These are phyloP conservation scores for Dendrobium chrysotoxum DNA, from an alignment of 106 monocot genomes.

Conservation along the genomic window DNA sequence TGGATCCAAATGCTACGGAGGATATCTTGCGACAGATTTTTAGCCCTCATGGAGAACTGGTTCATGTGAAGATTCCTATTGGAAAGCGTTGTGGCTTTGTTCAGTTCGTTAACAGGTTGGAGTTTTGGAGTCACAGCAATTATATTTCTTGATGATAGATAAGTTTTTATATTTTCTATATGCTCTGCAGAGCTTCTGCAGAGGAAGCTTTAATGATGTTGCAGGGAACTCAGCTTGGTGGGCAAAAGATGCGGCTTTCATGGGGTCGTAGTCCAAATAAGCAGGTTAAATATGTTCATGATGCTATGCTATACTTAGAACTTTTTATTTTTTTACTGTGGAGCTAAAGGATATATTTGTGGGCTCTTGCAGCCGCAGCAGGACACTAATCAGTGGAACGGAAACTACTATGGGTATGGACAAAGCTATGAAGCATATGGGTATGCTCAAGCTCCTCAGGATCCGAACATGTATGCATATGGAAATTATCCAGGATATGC, in stretches of 20 bases:
- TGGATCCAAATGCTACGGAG: slow-evolving; percentile 36
- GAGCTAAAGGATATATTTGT: not conserved
- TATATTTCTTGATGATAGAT: not conserved
- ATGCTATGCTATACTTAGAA: not conserved
- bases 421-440: slow-evolving; percentile 57
- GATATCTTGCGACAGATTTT: slow-evolving; percentile 38
- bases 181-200: slow-evolving; percentile 43
- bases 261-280: slow-evolving; percentile 82
- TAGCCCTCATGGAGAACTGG: slow-evolving; percentile 37
- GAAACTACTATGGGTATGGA: slow-evolving; percentile 46
- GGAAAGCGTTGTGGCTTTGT: slow-evolving; percentile 57
- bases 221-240: slow-evolving; percentile 57
- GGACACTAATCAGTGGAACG: slow-evolving; percentile 53
- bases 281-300: slow-evolving; percentile 31
- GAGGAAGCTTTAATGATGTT: slow-evolving; percentile 61
- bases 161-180: not conserved
- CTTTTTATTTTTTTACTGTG: not conserved
- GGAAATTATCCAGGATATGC: slow-evolving; percentile 61
- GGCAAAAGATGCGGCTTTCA: slow-evolving; percentile 72
- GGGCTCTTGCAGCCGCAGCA: slow-evolving; percentile 34
- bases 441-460: slow-evolving; percentile 56
- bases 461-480: slow-evolving; percentile 69
- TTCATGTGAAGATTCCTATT: slow-evolving; percentile 52
- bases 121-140: not conserved
- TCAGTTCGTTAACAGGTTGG: slow-evolving; percentile 46